Evolutionary conservation across 495 filamentous ascomycete species (phyloP), one percentile per base, ranked within the genome.

Genomic region (Penicillium chermesinum): DNA sequence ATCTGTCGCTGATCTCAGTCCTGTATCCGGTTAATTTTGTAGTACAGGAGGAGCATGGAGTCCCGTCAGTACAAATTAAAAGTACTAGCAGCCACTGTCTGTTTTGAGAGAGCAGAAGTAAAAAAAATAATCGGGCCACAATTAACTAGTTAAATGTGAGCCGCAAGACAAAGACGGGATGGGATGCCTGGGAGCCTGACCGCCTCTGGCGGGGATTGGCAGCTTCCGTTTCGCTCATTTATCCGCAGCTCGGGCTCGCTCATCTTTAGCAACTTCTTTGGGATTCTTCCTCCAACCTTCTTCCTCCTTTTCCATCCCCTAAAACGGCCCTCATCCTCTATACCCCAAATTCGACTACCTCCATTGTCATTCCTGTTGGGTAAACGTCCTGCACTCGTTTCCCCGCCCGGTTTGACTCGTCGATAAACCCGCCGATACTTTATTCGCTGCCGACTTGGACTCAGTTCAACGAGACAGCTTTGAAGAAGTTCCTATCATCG

Each of bases 331-430:
- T 49, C 36, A 42, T 41, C 25, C 17, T 48, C 36, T 25, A 43
- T n/a, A 34, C 33, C 22, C 15, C 36, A 40, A 30, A 34, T 37
- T 12, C 7, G 17, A 9, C 15, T 33, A 44, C 49, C 18, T 30
- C 49, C 40, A 62, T 65, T 60, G 58, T 49, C 45, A 43, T 49
- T 58, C 52, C 55, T 55, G 59, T 62, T 62, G 46, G 37, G 22
- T 27, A 41, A 58, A 63, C 71, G 72, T 70, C 73, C 73, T 77
- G 73, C 73, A 77, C 73, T 69, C 65, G 67, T 71, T 57, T 59
- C 61, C 66, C 67, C 64, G 61, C 46, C 52, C 38, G 30, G 50
- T 63, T 63, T 65, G 64, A 61, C 61, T 37, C 19, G 40, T 53
- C 54, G 47, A 20, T 21, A 38, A 46, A 54, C 44, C 45, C 38